Conservation (phyloP, 176 grass and related monocot species). For the Olyra latifolia region DNA sequence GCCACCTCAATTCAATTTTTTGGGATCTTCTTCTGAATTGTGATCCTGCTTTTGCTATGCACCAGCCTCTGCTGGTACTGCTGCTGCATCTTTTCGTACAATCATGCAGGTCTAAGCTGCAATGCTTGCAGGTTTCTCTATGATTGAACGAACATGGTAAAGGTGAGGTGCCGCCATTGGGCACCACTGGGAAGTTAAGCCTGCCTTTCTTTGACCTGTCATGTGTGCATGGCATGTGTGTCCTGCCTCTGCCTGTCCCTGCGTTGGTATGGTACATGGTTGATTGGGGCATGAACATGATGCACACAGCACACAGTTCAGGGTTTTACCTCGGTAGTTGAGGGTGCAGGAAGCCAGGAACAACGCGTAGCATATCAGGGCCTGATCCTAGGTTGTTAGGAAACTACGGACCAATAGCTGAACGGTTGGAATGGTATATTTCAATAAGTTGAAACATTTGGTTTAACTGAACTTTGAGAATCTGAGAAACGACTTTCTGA, state of each 20-base stretch:
- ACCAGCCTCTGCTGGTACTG: conserved; percentile 19
- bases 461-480: too few species aligned
- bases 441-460: not conserved
- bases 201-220: not conserved
- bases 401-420: too few species aligned
- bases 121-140: conserved; percentile 29
- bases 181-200: not conserved
- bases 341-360: not conserved
- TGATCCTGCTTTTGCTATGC: conserved; percentile 34
- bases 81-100: conserved; percentile 35
- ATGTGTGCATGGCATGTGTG: not conserved
- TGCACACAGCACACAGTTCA: not conserved
- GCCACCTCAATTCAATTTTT: not conserved
- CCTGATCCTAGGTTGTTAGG: too few species aligned
- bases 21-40: conserved; percentile 23
- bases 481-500: too few species aligned
- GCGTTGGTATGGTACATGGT: not conserved
- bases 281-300: not conserved
- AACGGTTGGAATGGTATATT: not conserved
- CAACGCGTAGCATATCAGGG: not conserved
- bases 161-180: not conserved
- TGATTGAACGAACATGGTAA: not conserved
- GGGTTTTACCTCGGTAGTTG: not conserved
- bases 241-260: not conserved
- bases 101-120: conserved; percentile 45